These are phyloP conservation scores for Moniliophthora roreri DNA, from an alignment of 1,284 basidiomycete genomes.

Conservation along the genomic window DNA sequence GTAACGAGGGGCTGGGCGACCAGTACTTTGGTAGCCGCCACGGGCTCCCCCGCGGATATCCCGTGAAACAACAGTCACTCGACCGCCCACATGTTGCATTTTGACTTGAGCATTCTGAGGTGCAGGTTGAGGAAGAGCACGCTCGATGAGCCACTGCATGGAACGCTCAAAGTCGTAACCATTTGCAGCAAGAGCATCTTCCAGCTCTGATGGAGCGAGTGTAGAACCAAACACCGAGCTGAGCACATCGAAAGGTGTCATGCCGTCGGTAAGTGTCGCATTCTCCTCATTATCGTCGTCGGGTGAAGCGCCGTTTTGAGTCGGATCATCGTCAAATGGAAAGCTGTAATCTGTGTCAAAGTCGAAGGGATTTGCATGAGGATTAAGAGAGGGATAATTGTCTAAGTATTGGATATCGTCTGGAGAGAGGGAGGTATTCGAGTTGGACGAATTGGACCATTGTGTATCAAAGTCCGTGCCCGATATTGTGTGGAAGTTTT, in stretches of 20 bases:
- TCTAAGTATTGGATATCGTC: conserved; percentile 39
- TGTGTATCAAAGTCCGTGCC: conserved; percentile 61
- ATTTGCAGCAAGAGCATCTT: conserved; percentile 86
- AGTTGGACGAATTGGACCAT: conserved; percentile 53
- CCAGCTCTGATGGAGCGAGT: conserved; percentile 86
- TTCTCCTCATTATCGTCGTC: conserved; percentile 55
- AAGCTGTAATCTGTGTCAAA: conserved; percentile 23
- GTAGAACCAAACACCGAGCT: conserved; percentile 90
- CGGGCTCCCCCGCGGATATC: conserved; percentile 47
- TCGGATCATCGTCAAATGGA: conserved; percentile 31
- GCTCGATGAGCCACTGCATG: conserved; percentile 90
- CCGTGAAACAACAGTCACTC: conserved; percentile 61
- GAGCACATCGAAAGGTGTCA: conserved; percentile 97
- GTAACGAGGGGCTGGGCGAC: conserved; percentile 51
- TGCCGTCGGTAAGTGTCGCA: conserved; percentile 76
- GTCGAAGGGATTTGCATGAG: conserved; percentile 25
- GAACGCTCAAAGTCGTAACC: conserved; percentile 95
- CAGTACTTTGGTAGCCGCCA: conserved; percentile 37
- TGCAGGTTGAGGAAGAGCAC: conserved; percentile 44
- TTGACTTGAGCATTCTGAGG: conserved; percentile 45
- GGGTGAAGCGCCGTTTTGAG: conserved; percentile 5
- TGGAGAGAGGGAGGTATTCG: conserved; percentile 48
- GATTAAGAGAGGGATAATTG: conserved; percentile 28
- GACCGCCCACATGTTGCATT: conserved; percentile 59
- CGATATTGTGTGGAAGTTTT: no score